Evolutionary conservation across 2,329 filamentous ascomycete species (phyloP), one percentile per base, ranked within the genome.

Genomic region (Dothistroma septosporum): DNA sequence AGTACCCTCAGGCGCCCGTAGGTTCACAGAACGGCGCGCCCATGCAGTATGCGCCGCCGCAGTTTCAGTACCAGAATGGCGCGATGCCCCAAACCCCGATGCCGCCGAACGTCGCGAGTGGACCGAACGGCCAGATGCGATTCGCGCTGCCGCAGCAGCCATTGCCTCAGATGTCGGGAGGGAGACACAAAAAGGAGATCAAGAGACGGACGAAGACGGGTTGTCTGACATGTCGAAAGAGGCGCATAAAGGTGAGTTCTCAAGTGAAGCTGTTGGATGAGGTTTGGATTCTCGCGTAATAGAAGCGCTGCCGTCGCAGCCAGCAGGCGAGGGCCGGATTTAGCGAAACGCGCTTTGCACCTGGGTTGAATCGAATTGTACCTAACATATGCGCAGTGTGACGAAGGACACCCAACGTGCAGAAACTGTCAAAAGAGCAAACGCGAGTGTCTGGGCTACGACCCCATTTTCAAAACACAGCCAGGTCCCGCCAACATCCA

Each of bases 351-450:
- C 19, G 49, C 32, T 16, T 24, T 53, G 24, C 49, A 32, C 24
- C 24, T 41, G 53, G 21, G 10, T 56, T 52, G 48, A 28, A n/a
- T 16, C 16, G 16, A 12, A 24, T 53, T 11, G 10, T 1, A 53
- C 49, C 24, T 24, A 16, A 53, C 31, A 28, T 24, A n/a, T 44
- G 46, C 64, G 64, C 75, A 97, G 94, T 99, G 94, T 79, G 94
- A 97, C 84, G 94, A 99, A 82, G 87, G 86, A 63, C 92, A 96
- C 76, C 94, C 94, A 22, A 87, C 88, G 62, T 99, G 94, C 81
- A 87, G 91, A 78, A 91, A 94, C 73, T 94, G 90, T 78, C 87
- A 88, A 73, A 94, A 94, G 76, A 92, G 89, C 68, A 94, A 93
- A 78, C 89, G 90, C 72, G 90, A 93, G 70, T 94, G 90, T 72